These are phyloP conservation scores for Microglena sp. DNA, from an alignment of 139 green algal genomes.

Conservation along the genomic window DNA sequence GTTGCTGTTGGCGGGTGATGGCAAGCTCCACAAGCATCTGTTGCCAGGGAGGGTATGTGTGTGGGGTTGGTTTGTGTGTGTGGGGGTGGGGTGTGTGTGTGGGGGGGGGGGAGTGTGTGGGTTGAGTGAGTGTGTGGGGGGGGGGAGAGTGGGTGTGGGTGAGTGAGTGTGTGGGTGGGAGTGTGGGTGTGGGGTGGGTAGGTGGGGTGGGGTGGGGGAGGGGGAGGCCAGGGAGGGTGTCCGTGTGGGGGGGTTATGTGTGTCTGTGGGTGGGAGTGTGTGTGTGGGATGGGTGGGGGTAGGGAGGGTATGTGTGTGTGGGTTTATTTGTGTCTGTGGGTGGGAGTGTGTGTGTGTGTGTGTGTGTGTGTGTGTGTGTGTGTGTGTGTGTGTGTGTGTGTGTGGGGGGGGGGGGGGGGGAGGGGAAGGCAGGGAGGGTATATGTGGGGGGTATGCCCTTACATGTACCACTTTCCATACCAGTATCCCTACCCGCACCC, in stretches of 20 bases:
- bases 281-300: background rate
- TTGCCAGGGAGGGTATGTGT: background rate
- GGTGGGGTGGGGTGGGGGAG: background rate
- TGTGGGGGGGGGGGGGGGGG: too few species aligned
- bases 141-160: background rate
- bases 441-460: too few species aligned
- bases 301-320: background rate
- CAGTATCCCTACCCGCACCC: too few species aligned
- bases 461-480: too few species aligned
- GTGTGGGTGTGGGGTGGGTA: background rate
- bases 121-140: background rate
- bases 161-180: background rate
- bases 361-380: too few species aligned
- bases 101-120: background rate
- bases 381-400: too few species aligned
- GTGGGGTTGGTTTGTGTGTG: background rate
- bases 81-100: too few species aligned
- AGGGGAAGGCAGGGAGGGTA: too few species aligned
- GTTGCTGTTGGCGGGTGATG: slow-evolving; percentile 75
- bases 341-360: too few species aligned
- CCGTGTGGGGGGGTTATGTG: background rate
- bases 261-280: background rate
- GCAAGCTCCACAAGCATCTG: slow-evolving; percentile 85
- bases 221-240: background rate
- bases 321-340: background rate